Conservation (phyloP, 495 filamentous ascomycete species). For the Hyaloscypha hepaticicola region DNA sequence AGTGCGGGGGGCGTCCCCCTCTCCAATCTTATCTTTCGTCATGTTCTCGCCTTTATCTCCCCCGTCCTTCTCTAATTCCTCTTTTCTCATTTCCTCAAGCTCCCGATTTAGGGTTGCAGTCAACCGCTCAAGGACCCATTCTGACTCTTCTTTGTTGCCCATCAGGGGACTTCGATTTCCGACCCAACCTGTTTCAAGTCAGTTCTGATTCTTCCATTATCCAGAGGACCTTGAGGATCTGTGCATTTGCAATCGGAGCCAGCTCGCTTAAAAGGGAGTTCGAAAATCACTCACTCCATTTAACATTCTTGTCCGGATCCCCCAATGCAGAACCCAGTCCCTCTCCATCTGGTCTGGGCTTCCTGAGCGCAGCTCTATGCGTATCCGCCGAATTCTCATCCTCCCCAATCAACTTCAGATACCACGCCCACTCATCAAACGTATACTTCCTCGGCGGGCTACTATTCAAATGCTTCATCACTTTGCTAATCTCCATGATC, state of each 20-base stretch:
- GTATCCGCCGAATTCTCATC: constrained; percentile 52
- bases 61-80: constrained; percentile 16
- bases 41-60: not conserved
- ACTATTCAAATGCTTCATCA: constrained; percentile 62
- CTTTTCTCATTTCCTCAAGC: constrained; percentile 39
- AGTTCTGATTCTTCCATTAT: not conserved
- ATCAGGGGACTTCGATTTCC: constrained; percentile 70
- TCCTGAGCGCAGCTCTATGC: constrained; percentile 43
- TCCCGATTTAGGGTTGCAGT: constrained; percentile 53
- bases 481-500: constrained; percentile 63
- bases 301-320: constrained; percentile 27
- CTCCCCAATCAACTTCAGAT: constrained; percentile 71
- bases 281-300: constrained; percentile 13
- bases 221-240: not conserved
- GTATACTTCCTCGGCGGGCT: constrained; percentile 65
- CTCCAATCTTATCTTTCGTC: constrained; percentile 2
- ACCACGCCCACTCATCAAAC: constrained; percentile 82
- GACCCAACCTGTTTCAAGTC: constrained; percentile 55
- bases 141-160: constrained; percentile 67
- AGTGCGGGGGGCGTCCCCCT: not conserved
- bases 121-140: constrained; percentile 76
- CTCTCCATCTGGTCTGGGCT: constrained; percentile 35
- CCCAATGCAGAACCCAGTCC: constrained; percentile 32
- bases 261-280: not conserved
- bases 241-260: not conserved